Base-by-base conservation (phyloP, 2,329 filamentous ascomycete genomes). In the Aspergillus sp. region DNA sequence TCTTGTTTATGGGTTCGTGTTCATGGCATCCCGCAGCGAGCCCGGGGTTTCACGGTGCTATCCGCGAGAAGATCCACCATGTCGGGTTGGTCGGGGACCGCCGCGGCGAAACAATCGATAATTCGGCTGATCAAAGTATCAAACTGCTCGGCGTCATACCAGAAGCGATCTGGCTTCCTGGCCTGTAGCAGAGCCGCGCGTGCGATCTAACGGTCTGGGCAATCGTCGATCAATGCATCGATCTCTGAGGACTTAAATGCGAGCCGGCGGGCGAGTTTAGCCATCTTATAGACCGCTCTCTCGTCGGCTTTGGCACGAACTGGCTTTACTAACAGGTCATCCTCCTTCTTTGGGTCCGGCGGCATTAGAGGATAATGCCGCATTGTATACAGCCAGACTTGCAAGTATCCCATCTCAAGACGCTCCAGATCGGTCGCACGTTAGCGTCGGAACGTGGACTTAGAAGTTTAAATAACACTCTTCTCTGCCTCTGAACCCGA, bases 341-440 rank as follows among this genome's bases (percentile, higher is more conserved):
- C 25, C 24, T 36, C 20, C 12, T 26, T 43, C 32, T 44, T 44
- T 24, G 16, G 34, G 29, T 42, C 41, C 5, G 20, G 35, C 15
- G 43, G 30, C 32, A 47, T 51, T 10, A 34, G n/a, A 7, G 40
- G 37, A 33, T 55, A 54, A 36, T 55, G 30, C 20, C 47, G 36
- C 41, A 57, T 57, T 2, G 46, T 32, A 30, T 48, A 55, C 12
- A 56, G 39, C 49, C 40, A 55, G 27, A 56, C 34, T 30, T 57
- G 35, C 26, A 39, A 34, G 38, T 49, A 49, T 41, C 40, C 43
- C 13, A 39, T 26, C 34, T 49, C 34, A 8, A 41, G 26, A 14
- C 30, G 28, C 30, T 45, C 40, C 3, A 29, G 29, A 25, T 33
- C 20, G 10, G 29, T 32, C 29, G 32, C 39, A 25, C 24, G 36